Conservation (phyloP, 2,329 filamentous ascomycete genomes). For the Sporothrix schenckii region DNA sequence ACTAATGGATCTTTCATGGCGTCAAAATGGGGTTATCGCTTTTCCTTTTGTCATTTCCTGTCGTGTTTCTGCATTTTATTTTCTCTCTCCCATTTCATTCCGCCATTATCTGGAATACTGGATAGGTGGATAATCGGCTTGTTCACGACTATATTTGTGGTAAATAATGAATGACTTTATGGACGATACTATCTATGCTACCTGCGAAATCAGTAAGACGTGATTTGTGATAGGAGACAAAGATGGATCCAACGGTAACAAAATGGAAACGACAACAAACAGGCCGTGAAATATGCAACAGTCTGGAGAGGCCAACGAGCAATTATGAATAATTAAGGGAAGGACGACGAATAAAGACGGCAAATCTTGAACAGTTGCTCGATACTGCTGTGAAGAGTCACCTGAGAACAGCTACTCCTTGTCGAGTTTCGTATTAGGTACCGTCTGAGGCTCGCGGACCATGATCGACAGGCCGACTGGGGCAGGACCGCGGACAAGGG, state of each 20-base stretch:
- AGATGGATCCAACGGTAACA: no score
- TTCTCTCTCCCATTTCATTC: background rate
- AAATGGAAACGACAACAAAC: background rate
- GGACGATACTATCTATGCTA: conserved; percentile 6
- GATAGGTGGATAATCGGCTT: conserved; percentile 2
- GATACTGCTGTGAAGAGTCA: background rate
- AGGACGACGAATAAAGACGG: background rate
- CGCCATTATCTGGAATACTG: background rate
- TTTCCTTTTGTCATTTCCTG: background rate
- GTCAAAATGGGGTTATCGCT: conserved; percentile 14
- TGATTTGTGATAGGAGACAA: background rate
- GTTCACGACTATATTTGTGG: conserved; percentile 1
- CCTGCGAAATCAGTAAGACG: conserved; percentile 5
- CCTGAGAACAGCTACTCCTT: background rate
- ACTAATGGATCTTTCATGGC: conserved; percentile 10
- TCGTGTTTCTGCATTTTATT: conserved; percentile 3
- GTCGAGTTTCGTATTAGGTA: conserved; percentile 35
- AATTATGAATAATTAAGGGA: background rate
- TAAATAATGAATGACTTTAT: conserved; percentile 20
- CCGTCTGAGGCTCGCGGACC: conserved; percentile 69
- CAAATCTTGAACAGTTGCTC: background rate
- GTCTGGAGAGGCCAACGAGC: background rate
- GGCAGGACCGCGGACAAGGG: conserved; percentile 59
- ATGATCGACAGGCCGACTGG: conserved; percentile 75
- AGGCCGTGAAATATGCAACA: conserved; percentile 7